phyloP scores from a whole-genome alignment of 202 grass and related monocot species.

The Tripidium arundinaceum region DNA sequence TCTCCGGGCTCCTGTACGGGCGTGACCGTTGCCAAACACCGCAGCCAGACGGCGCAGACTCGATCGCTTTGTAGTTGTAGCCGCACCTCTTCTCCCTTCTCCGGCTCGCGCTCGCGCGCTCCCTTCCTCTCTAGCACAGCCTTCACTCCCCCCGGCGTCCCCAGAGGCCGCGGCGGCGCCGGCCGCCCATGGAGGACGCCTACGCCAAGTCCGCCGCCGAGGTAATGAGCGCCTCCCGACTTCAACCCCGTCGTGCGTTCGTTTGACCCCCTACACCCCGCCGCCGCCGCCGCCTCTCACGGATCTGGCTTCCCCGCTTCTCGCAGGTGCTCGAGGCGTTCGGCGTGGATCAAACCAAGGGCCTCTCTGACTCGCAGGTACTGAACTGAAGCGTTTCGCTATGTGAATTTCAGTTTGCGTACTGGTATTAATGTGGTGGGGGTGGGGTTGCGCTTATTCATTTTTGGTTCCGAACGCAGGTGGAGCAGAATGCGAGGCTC shows the following conservation, averaged over 20 bases:
- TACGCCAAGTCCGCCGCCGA: conserved; percentile 80
- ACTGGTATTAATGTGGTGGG: neutral
- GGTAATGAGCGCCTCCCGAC: conserved; percentile 40
- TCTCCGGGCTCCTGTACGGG: neutral
- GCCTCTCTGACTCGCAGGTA: conserved; percentile 88
- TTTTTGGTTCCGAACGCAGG: conserved; percentile 56
- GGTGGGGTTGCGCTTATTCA: conserved; percentile 20
- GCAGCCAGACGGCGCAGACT: neutral
- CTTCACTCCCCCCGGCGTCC: neutral
- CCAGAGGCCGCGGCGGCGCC: neutral
- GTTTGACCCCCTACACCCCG: neutral
- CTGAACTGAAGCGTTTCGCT: conserved; percentile 9
- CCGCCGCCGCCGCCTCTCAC: conserved; percentile 26
- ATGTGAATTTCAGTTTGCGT: neutral
- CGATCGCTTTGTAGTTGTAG: neutral
- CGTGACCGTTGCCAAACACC: conserved; percentile 13
- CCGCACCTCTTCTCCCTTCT: too few relatives aligned
- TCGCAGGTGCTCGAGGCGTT: conserved; percentile 78
- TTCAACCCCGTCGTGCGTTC: neutral
- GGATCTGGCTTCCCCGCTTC: conserved; percentile 41
- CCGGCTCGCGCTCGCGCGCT: neutral
- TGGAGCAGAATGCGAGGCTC: conserved; percentile 59
- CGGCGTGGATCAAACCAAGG: conserved; percentile 81
- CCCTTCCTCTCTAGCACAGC: neutral
- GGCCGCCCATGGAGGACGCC: conserved; percentile 73